phyloP scores from a whole-genome alignment of 176 grass and related monocot genomes.

The Aegilops tauschii region DNA sequence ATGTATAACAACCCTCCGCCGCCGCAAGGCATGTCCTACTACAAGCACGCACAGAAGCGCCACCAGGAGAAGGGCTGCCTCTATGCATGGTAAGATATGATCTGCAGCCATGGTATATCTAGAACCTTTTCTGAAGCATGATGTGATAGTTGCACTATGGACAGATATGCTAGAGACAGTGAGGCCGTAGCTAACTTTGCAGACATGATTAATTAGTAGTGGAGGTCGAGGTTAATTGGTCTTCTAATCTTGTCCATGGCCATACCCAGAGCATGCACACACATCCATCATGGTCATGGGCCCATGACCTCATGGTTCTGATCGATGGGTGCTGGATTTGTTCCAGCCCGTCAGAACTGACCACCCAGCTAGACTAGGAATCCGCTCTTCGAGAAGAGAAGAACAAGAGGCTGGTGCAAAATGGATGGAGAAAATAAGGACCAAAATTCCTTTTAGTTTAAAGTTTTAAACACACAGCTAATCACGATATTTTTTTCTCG shows the following conservation, averaged over 20 bases:
- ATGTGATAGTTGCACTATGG: neutral
- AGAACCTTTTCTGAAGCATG: neutral
- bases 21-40: constrained; percentile 59
- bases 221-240: no score
- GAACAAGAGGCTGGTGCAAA: no score
- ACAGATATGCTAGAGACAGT: no score
- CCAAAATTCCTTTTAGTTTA: no score
- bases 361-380: neutral
- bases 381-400: neutral
- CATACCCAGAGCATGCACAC: no score
- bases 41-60: constrained; percentile 45
- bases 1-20: constrained; percentile 59
- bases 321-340: neutral
- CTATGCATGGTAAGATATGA: constrained; percentile 53
- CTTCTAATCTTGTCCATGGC: no score
- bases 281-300: neutral
- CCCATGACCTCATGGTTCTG: neutral
- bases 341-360: constrained; percentile 6
- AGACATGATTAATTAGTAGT: no score
- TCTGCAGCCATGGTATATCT: no score
- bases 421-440: no score
- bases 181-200: no score
- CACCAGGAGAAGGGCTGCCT: constrained; percentile 72
- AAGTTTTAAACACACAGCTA: no score
- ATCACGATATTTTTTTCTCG: no score